A percentile compares a stretch with the other conserved stretches of the same genome.
phyloP scores from a whole-genome alignment of 2,329 filamentous ascomycete species.

The Neobulgaria alba region DNA sequence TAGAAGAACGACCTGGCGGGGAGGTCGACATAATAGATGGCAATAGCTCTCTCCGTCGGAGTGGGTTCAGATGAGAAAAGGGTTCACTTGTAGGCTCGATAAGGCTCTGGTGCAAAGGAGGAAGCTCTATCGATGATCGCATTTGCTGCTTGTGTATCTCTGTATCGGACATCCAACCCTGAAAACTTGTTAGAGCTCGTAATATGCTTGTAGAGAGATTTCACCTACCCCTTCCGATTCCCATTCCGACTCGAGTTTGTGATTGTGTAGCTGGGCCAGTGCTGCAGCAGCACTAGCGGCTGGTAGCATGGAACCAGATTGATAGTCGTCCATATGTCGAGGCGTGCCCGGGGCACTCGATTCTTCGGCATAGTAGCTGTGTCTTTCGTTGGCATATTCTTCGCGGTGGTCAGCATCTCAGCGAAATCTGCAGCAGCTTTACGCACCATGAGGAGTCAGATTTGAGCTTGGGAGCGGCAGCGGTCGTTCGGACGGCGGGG shows the following conservation, averaged over 20 bases:
- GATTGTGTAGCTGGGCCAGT: slow-evolving; percentile 73
- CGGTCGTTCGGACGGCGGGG: slow-evolving; percentile 52
- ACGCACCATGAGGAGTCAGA: slow-evolving; percentile 23
- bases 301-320: slow-evolving; percentile 51
- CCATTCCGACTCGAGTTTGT: slow-evolving; percentile 68
- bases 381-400: slow-evolving; percentile 53
- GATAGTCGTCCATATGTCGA: slow-evolving; percentile 59
- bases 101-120: slow-evolving; percentile 52
- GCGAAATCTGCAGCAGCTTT: slow-evolving; percentile 6
- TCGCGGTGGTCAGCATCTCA: slow-evolving; percentile 19
- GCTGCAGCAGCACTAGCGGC: slow-evolving; percentile 76
- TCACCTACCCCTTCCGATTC: slow-evolving; percentile 66
- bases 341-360: slow-evolving; percentile 60
- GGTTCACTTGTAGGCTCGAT: slow-evolving; percentile 56
- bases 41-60: slow-evolving; percentile 63
- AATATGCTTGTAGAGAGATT: slow-evolving; percentile 2
- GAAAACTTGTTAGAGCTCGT: slow-evolving; percentile 12
- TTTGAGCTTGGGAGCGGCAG: slow-evolving; percentile 24
- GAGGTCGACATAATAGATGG: slow-evolving; percentile 77
- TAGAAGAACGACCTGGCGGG: slow-evolving; percentile 79
- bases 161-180: slow-evolving; percentile 66
- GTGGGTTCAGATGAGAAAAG: slow-evolving; percentile 52
- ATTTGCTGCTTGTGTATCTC: slow-evolving; percentile 56
- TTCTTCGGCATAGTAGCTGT: slow-evolving; percentile 59
- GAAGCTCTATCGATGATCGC: slow-evolving; percentile 59